Percentiles rank a stretch among this genome's conserved stretches.
Evolutionary conservation across 495 filamentous ascomycete genomes (phyloP).

Genomic region (Neurospora sp.): DNA sequence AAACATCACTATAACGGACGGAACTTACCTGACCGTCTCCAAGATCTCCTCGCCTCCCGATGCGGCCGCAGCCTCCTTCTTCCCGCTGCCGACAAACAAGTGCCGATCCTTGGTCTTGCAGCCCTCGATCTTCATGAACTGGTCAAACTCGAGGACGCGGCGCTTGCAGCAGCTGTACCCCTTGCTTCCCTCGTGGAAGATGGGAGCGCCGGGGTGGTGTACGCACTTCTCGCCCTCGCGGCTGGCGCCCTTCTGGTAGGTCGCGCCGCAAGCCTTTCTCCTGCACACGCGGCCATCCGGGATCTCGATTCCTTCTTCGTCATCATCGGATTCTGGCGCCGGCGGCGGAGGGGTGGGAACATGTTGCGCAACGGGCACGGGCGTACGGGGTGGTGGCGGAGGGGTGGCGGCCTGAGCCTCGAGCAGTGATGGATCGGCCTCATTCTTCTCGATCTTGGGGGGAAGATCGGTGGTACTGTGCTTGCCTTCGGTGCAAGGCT

Average conservation of each 20-base stretch:
- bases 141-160: conserved; percentile 90
- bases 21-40: conserved; percentile 57
- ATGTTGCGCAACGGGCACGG: conserved; percentile 43
- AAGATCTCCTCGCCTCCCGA: conserved; percentile 47
- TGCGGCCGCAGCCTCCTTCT: conserved; percentile 40
- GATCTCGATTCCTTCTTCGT: conserved; percentile 64
- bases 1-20: conserved; percentile 3
- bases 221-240: conserved; percentile 71
- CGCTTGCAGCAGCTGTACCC: conserved; percentile 96
- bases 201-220: conserved; percentile 74
- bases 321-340: conserved; percentile 72
- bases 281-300: conserved; percentile 66
- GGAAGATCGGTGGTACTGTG: conserved; percentile 75
- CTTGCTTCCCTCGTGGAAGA: conserved; percentile 97
- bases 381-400: conserved; percentile 37
- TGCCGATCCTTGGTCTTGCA: conserved; percentile 75
- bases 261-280: conserved; percentile 58
- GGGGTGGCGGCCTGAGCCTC: conserved; percentile 18
- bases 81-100: conserved; percentile 75
- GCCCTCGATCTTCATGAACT: conserved; percentile 91
- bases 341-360: conserved; percentile 53
- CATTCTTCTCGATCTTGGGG: conserved; percentile 45
- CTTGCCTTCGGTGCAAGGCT: conserved; percentile 87
- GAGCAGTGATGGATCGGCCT: conserved; percentile 24
- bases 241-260: conserved; percentile 48